A percentile compares a stretch with the other conserved stretches of the same genome.
Conservation (phyloP, 768 basidiomycete genomes). For the Lactarius akahatsu region DNA sequence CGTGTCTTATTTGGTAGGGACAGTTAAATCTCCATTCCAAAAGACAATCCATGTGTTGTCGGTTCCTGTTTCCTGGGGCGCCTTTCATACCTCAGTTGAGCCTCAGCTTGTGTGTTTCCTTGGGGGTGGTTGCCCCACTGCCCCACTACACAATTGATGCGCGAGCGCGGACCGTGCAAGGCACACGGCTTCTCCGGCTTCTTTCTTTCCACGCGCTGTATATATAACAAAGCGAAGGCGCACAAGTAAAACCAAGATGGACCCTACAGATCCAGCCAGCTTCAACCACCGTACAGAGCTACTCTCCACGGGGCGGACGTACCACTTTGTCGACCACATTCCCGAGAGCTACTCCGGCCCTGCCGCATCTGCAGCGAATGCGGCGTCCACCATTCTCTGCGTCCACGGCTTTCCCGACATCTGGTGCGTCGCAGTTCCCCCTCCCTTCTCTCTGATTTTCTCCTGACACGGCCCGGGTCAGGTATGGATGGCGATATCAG, state of each 20-base stretch:
- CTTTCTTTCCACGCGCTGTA: no score
- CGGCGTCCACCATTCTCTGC: slow-evolving; percentile 55
- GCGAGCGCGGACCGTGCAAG: no score
- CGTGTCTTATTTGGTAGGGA: neutral
- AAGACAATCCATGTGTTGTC: neutral
- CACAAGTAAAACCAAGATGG: slow-evolving; percentile 30
- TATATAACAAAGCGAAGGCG: no score
- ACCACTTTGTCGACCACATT: slow-evolving; percentile 73
- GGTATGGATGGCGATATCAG: slow-evolving; percentile 43
- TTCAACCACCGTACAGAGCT: slow-evolving; percentile 55
- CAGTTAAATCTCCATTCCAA: neutral
- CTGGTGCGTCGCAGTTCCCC: slow-evolving; percentile 35
- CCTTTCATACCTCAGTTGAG: no score
- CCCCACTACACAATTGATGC: no score
- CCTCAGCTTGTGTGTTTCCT: no score
- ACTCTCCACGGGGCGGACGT: slow-evolving; percentile 59
- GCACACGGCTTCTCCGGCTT: no score
- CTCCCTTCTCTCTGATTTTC: neutral
- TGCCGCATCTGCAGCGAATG: slow-evolving; percentile 23
- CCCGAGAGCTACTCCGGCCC: slow-evolving; percentile 42
- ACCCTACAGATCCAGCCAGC: slow-evolving; percentile 36
- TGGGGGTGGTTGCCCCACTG: no score
- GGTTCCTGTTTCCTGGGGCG: no score
- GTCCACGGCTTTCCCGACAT: slow-evolving; percentile 80
- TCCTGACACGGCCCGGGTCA: neutral